Percentiles rank a stretch among this genome's conserved stretches.
Conservation (phyloP, 2,329 filamentous ascomycete genomes). For the Alternaria dauci region DNA sequence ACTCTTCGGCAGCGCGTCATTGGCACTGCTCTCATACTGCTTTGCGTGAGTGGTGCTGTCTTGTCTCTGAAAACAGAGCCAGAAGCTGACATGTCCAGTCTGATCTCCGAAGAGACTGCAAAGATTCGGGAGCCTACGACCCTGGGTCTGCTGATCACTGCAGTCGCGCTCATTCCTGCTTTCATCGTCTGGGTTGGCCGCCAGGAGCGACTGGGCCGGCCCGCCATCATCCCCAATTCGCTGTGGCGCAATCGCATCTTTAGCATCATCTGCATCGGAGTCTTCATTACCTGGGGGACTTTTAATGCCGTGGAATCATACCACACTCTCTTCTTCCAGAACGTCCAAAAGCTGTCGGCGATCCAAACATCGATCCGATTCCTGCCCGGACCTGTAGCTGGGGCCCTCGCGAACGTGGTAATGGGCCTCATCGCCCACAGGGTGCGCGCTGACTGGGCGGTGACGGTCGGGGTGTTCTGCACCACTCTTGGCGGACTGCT, state of each 20-base stretch:
- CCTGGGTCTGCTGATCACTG: constrained; percentile 58
- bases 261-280: constrained; percentile 61
- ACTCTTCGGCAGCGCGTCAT: constrained; percentile 55
- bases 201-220: constrained; percentile 56
- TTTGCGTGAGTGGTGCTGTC: constrained; percentile 54
- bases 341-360: constrained; percentile 48
- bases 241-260: constrained; percentile 68
- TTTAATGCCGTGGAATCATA: constrained; percentile 27
- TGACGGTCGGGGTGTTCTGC: constrained; percentile 49
- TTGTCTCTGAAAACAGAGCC: constrained; percentile 51
- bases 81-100: constrained; percentile 11
- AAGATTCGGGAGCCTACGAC: constrained; percentile 14
- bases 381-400: constrained; percentile 53
- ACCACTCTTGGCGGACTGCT: constrained; percentile 26
- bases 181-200: constrained; percentile 65
- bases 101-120: neutral
- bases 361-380: constrained; percentile 54
- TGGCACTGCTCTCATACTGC: constrained; percentile 63
- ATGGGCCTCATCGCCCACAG: constrained; percentile 59
- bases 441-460: constrained; percentile 54
- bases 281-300: constrained; percentile 51
- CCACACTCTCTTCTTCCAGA: constrained; percentile 57
- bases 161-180: constrained; percentile 54
- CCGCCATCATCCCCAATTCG: constrained; percentile 69
- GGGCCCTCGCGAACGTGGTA: constrained; percentile 54